Conservation (phyloP, 2,329 filamentous ascomycete genomes). For the Aspergillus arachidicola region DNA sequence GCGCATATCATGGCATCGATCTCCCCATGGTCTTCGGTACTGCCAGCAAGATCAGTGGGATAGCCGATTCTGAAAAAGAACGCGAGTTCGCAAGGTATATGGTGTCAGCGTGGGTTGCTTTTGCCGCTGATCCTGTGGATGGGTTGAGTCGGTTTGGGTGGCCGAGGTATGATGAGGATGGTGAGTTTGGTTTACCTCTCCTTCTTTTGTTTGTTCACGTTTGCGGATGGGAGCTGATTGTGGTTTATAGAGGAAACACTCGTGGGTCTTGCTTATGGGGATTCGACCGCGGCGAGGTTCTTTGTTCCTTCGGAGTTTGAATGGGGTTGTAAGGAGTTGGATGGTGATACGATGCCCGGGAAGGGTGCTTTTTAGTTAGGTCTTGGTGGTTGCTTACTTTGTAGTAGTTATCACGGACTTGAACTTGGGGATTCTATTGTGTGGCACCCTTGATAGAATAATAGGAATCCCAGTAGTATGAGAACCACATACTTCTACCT, state of each 20-base stretch:
- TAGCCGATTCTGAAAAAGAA: constrained; percentile 36
- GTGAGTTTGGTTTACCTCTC: constrained; percentile 10
- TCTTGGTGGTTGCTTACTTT: no score
- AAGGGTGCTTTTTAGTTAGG: constrained; percentile 27
- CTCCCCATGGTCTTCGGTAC: no score
- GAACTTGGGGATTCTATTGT: no score
- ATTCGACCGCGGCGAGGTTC: constrained; percentile 14
- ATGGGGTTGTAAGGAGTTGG: constrained; percentile 22
- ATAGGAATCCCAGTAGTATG: no score
- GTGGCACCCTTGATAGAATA: no score
- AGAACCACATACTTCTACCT: no score
- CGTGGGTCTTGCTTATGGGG: constrained; percentile 27
- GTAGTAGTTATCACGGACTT: no score
- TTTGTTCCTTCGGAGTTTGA: constrained; percentile 22
- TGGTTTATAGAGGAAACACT: constrained; percentile 21
- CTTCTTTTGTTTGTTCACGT: no score
- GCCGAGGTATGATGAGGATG: constrained; percentile 35
- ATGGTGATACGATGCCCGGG: constrained; percentile 17
- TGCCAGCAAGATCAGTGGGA: constrained; percentile 22
- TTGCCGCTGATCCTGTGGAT: constrained; percentile 25
- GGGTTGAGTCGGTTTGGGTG: constrained; percentile 43
- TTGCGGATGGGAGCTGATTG: not conserved
- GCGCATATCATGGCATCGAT: no score
- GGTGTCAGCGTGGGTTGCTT: constrained; percentile 47
- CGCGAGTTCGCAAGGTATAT: constrained; percentile 38